Conservation (phyloP, 495 filamentous ascomycete genomes). For the Tetracladium marchalianum region DNA sequence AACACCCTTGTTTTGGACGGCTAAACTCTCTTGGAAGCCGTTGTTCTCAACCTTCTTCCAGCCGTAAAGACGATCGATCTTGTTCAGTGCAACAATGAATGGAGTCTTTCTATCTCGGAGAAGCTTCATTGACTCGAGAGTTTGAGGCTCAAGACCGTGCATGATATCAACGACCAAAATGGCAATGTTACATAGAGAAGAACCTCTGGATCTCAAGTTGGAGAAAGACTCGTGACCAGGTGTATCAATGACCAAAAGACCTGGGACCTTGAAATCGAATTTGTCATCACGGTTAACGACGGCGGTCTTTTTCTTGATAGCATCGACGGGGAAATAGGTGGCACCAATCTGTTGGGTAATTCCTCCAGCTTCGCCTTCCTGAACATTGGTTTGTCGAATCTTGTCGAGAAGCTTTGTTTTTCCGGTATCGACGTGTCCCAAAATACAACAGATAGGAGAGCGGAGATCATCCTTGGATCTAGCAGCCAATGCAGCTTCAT, state of each 20-base stretch:
- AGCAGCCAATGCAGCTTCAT: constrained; percentile 85
- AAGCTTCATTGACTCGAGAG: constrained; percentile 91
- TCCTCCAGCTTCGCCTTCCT: constrained; percentile 98
- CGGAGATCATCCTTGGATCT: constrained; percentile 90
- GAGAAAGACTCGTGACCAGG: constrained; percentile 99
- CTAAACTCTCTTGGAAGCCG: constrained; percentile 87
- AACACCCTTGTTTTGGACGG: constrained; percentile 83
- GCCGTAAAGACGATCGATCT: constrained; percentile 97
- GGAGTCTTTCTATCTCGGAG: constrained; percentile 91
- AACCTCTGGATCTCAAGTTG: constrained; percentile 91
- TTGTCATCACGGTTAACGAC: constrained; percentile 85
- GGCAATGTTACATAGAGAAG: constrained; percentile 97
- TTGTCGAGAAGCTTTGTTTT: constrained; percentile 99
- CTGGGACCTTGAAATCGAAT: constrained; percentile 97
- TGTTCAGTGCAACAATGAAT: constrained; percentile 98
- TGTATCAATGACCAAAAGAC: constrained; percentile 95
- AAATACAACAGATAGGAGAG: constrained; percentile 98
- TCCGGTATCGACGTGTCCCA: constrained; percentile 99
- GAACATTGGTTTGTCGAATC: constrained; percentile 97
- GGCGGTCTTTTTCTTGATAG: constrained; percentile 78
- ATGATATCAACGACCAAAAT: constrained; percentile 99
- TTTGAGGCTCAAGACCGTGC: constrained; percentile 98
- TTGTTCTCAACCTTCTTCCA: constrained; percentile 99
- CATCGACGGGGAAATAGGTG: constrained; percentile 97
- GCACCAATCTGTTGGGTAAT: constrained; percentile 99